These are phyloP conservation scores for Russula compacta DNA, from an alignment of 768 basidiomycete genomes.

Conservation along the genomic window DNA sequence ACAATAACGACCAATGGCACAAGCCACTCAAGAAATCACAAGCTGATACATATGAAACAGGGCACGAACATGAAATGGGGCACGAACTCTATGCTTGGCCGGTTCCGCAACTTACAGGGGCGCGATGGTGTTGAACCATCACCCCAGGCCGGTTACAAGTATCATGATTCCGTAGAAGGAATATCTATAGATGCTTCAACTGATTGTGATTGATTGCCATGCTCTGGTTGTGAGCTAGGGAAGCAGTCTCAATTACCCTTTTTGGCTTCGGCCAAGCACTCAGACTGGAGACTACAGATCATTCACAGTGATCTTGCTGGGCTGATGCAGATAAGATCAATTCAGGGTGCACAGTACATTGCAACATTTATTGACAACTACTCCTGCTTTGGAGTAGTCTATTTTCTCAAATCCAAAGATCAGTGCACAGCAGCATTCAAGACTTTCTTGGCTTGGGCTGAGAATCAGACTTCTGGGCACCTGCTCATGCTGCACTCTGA, in stretches of 20 bases:
- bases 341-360: background rate
- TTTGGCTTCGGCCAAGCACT: background rate
- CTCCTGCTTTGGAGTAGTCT: background rate
- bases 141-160: too few species aligned
- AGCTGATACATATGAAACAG: too few species aligned
- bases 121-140: too few species aligned
- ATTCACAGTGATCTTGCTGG: background rate
- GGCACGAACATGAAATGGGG: too few species aligned
- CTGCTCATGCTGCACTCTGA: constrained; percentile 34
- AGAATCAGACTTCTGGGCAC: constrained; percentile 25
- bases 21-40: too few species aligned
- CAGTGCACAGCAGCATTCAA: background rate
- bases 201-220: background rate
- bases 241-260: background rate
- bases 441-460: constrained; percentile 17
- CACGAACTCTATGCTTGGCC: too few species aligned
- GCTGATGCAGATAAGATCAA: background rate
- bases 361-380: background rate
- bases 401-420: background rate
- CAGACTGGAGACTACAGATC: background rate
- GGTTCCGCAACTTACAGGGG: too few species aligned
- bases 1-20: too few species aligned
- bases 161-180: background rate
- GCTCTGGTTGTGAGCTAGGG: background rate
- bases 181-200: background rate